phyloP scores from a whole-genome alignment of 148 eudicot species.

The Silene latifolia region DNA sequence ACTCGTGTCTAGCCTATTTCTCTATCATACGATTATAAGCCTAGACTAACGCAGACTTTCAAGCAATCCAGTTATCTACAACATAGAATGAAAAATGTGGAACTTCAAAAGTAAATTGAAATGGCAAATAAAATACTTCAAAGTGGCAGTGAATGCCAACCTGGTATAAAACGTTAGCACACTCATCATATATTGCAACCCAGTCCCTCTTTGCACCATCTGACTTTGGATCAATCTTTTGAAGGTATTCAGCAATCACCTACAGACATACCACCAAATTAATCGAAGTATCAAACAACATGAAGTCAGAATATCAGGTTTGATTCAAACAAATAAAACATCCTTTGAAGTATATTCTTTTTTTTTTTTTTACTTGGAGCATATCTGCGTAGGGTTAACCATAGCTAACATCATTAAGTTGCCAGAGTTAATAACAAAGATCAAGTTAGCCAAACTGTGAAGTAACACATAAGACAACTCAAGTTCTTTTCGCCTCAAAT shows the following conservation, averaged over 20 bases:
- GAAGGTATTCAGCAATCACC: conserved; percentile 98
- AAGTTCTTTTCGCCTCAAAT: neutral
- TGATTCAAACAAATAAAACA: neutral
- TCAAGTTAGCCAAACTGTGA: neutral
- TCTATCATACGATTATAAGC: no score
- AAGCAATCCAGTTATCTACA: neutral
- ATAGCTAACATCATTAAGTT: conserved; percentile 1
- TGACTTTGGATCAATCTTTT: conserved; percentile 95
- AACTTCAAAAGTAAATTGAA: neutral
- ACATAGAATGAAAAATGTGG: neutral
- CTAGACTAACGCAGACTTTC: no score
- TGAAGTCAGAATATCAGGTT: neutral
- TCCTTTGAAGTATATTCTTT: neutral
- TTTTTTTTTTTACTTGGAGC: neutral
- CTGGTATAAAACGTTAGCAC: conserved; percentile 94
- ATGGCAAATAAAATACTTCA: conserved; percentile 3
- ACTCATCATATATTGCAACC: conserved; percentile 99
- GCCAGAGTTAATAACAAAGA: neutral
- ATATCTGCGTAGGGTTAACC: neutral
- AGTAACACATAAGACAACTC: neutral
- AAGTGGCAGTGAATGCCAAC: conserved; percentile 27
- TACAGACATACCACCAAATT: conserved; percentile 22
- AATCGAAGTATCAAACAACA: conserved; percentile 17
- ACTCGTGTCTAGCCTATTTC: no score
- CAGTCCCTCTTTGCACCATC: conserved; percentile 99